These are phyloP conservation scores for Botrytis fragariae DNA, from an alignment of 2,329 filamentous ascomycete species.

Conservation along the genomic window DNA sequence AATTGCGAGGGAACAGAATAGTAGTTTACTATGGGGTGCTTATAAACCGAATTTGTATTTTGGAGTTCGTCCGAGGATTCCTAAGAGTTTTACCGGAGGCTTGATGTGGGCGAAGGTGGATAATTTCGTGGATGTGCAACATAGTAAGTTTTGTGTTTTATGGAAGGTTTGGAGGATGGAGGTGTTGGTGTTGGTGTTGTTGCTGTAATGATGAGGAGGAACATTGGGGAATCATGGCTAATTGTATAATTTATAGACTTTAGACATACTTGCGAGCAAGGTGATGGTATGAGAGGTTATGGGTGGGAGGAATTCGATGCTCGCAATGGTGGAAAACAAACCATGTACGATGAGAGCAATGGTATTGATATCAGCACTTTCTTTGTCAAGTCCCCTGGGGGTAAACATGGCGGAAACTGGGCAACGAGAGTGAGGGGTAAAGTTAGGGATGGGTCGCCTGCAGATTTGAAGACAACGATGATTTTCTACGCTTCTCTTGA, in stretches of 20 bases:
- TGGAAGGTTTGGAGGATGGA: not conserved
- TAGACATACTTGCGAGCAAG: constrained; percentile 92
- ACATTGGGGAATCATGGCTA: constrained; percentile 18
- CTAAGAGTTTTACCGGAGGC: constrained; percentile 76
- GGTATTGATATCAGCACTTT: constrained; percentile 86
- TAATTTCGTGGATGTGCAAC: constrained; percentile 69
- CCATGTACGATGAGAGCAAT: constrained; percentile 87
- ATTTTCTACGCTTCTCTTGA: constrained; percentile 83
- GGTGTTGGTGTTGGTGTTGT: not conserved
- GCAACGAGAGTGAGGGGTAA: constrained; percentile 81
- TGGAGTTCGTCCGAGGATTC: constrained; percentile 77
- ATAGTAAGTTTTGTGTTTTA: constrained; percentile 55
- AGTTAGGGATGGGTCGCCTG: constrained; percentile 65
- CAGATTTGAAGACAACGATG: constrained; percentile 69
- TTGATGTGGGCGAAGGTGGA: constrained; percentile 89
- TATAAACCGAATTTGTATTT: constrained; percentile 96
- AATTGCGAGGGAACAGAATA: constrained; percentile 56
- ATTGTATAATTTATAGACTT: constrained; percentile 57
- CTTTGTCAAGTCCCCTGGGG: constrained; percentile 90
- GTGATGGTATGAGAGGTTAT: constrained; percentile 90
- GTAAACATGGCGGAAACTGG: constrained; percentile 85
- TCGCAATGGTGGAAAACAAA: constrained; percentile 80
- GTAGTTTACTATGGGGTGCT: constrained; percentile 91
- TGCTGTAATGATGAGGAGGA: not conserved
- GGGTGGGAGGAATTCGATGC: constrained; percentile 98